These are phyloP conservation scores for Aspergillus olivimuriae DNA, from an alignment of 495 filamentous ascomycete species.

Conservation along the genomic window DNA sequence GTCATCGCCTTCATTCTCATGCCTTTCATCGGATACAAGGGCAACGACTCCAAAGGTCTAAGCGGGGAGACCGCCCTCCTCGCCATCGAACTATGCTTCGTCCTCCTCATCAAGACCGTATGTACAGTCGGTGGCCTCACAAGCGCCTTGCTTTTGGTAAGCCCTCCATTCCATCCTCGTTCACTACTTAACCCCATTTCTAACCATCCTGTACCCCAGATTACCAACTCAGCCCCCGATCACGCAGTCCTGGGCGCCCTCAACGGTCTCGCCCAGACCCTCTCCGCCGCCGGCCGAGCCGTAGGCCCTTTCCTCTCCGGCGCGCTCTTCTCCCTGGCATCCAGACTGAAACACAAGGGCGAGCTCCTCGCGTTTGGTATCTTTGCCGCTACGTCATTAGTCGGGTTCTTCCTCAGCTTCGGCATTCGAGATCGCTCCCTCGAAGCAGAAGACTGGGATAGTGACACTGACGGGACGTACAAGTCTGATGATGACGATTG, in stretches of 20 bases:
- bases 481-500: slow-evolving; percentile 48
- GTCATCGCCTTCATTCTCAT: slow-evolving; percentile 77
- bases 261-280: slow-evolving; percentile 89
- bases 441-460: slow-evolving; percentile 56
- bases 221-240: slow-evolving; percentile 88
- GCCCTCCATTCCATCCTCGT: slow-evolving; percentile 21
- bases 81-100: slow-evolving; percentile 62
- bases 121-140: slow-evolving; percentile 85
- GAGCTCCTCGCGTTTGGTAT: slow-evolving; percentile 77
- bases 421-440: slow-evolving; percentile 56
- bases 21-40: slow-evolving; percentile 81
- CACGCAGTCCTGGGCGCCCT: slow-evolving; percentile 81
- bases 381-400: slow-evolving; percentile 69
- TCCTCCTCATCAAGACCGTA: slow-evolving; percentile 82
- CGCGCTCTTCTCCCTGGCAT: slow-evolving; percentile 69
- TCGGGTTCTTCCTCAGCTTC: slow-evolving; percentile 71
- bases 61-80: slow-evolving; percentile 57
- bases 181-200: no score
- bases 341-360: slow-evolving; percentile 66
- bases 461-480: slow-evolving; percentile 43
- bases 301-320: slow-evolving; percentile 86
- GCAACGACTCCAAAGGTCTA: slow-evolving; percentile 36
- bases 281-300: slow-evolving; percentile 85
- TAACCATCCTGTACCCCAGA: no score
- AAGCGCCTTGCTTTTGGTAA: slow-evolving; percentile 76